Conservation (phyloP, 2,329 filamentous ascomycete species). For the Microsporum audouinii region DNA sequence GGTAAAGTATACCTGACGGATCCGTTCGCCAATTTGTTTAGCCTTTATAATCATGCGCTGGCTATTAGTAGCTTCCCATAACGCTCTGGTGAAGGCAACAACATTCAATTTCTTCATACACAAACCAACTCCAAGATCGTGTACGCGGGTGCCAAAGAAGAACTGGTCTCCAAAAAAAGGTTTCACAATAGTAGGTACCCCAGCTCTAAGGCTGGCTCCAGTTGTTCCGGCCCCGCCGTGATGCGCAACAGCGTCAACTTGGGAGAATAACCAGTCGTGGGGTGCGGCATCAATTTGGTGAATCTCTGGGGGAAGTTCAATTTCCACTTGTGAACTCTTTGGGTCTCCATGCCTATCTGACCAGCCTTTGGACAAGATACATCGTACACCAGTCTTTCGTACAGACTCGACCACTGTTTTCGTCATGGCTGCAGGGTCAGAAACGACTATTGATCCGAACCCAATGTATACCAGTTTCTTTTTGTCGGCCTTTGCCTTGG, state of each 20-base stretch:
- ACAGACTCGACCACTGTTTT: conserved; percentile 90
- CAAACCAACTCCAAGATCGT: conserved; percentile 86
- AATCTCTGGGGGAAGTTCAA: conserved; percentile 67
- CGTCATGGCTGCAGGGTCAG: conserved; percentile 77
- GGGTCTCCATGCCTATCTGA: conserved; percentile 65
- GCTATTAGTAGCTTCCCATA: conserved; percentile 86
- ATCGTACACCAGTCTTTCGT: conserved; percentile 79
- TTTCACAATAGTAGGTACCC: conserved; percentile 85
- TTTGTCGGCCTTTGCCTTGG: conserved; percentile 62
- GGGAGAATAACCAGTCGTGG: conserved; percentile 91
- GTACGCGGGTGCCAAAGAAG: conserved; percentile 83
- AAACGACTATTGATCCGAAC: conserved; percentile 91
- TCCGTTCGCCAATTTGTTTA: conserved; percentile 67
- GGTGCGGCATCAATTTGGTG: conserved; percentile 80
- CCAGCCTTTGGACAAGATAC: conserved; percentile 94
- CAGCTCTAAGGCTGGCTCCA: conserved; percentile 79
- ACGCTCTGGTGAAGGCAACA: conserved; percentile 68
- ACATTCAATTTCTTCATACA: conserved; percentile 81
- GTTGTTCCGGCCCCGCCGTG: conserved; percentile 94
- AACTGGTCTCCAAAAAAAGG: conserved; percentile 98
- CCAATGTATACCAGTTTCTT: conserved; percentile 96
- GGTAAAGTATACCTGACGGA: conserved; percentile 57
- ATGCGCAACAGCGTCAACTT: conserved; percentile 88
- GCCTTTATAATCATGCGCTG: conserved; percentile 88
- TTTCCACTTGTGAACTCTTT: conserved; percentile 48